These are phyloP conservation scores for Saccharomyces paradoxus DNA, from an alignment of 805 yeast genomes.

Conservation along the genomic window DNA sequence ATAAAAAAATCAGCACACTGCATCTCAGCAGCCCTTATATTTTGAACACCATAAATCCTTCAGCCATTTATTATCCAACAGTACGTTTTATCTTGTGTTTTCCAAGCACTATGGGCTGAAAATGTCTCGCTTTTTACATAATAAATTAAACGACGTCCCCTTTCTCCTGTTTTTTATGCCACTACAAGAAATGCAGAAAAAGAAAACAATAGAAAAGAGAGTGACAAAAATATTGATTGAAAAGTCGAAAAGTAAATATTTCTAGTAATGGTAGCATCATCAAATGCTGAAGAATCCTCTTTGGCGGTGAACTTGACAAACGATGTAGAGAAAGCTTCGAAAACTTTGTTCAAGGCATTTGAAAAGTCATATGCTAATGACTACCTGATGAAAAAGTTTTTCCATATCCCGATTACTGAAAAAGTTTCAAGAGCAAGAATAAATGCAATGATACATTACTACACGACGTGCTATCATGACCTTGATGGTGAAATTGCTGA, in stretches of 20 bases:
- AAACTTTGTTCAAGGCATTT: constrained; percentile 25
- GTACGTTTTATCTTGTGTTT: background rate
- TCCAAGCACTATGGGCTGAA: background rate
- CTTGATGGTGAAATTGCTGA: constrained; percentile 29
- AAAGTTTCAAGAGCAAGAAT: constrained; percentile 18
- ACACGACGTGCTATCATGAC: constrained; percentile 21
- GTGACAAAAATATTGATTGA: background rate
- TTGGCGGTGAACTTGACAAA: constrained; percentile 14
- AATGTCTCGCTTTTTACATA: background rate
- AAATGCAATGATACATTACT: constrained; percentile 20
- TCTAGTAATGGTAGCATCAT: background rate
- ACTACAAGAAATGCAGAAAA: background rate
- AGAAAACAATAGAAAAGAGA: background rate
- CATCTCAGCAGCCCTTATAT: background rate
- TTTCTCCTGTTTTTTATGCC: background rate
- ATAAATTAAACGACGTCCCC: background rate
- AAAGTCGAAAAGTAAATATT: background rate
- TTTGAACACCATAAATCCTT: too few relatives aligned
- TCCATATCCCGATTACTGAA: constrained; percentile 19
- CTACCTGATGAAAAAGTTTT: constrained; percentile 26
- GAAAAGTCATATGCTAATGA: constrained; percentile 21
- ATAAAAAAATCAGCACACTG: background rate
- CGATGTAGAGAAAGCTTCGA: constrained; percentile 21
- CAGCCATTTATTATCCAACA: too few relatives aligned
- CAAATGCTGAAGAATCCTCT: background rate